Base-by-base conservation (phyloP, 208 protist species). In the Herpetomonas samuelpessoai region DNA sequence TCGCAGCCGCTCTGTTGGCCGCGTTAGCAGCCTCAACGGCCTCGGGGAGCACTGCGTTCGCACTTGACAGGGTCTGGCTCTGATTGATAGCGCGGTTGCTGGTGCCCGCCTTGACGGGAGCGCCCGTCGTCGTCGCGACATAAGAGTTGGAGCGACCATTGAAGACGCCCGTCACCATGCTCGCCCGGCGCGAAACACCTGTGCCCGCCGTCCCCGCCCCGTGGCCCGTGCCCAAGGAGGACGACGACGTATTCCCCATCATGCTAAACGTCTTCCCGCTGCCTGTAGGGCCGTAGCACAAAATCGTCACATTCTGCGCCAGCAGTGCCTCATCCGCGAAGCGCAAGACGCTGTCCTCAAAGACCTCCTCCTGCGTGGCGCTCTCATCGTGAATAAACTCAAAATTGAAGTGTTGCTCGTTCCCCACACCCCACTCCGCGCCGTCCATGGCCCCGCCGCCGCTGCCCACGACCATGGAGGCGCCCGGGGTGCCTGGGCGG, bases 261-360 rank as follows among this genome's bases (percentile, higher is more conserved):
- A 95, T 92, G 67, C 83, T 95, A 68, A 87, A 88, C 30, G 88
- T 95, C 74, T 95, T 95, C 25, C 88, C 88, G 53, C 88, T 95
- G 30, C 88, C 88, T 3, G 88, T 95, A 1, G 88, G 85, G 9
- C 88, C 88, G 62, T 92, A 92, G 62, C 88, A 95, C 25, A 92
- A 65, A 47, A 95, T 90, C 22, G 81, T 73, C 16, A 95, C 70
- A 61, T 83, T 92, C 65, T 92, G 88, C 25, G 71, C 88, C 21
- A 92, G 62, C 27, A 95, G 66, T 27, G 88, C 88, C 73, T 90
- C 86, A 50, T 95, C 88, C 14, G 79, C 81, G 53, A 95, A 81
- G 50, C 71, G 67, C 41, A 92, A 58, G 38, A 92, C 78, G 61
- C 88, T 95, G 49, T 95, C 85, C 72, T 95, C 88, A 58, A 95